phyloP scores from a whole-genome alignment of 192 early-diverging fungal species.

The Thamnidium elegans region DNA sequence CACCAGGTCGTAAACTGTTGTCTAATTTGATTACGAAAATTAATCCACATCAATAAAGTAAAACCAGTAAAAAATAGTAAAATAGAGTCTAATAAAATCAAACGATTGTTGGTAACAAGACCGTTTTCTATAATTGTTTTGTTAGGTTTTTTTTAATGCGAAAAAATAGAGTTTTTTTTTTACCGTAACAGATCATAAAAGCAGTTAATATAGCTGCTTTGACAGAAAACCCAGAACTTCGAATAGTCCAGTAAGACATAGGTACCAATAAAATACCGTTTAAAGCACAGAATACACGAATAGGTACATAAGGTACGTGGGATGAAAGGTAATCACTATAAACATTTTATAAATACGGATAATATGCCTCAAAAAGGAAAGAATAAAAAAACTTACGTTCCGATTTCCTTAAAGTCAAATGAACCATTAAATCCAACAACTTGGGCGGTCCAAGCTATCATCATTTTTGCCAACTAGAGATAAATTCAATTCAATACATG shows the following conservation, averaged over 20 bases:
- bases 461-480: slow-evolving; percentile 38
- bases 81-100: slow-evolving; percentile 89
- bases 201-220: slow-evolving; percentile 73
- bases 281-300: slow-evolving; percentile 76
- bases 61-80: slow-evolving; percentile 83
- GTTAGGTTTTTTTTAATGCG: background rate
- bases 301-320: slow-evolving; percentile 84
- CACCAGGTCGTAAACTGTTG: slow-evolving; percentile 70
- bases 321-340: slow-evolving; percentile 81
- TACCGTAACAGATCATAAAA: slow-evolving; percentile 78
- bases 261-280: slow-evolving; percentile 81
- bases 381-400: slow-evolving; percentile 54
- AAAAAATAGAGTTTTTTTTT: background rate
- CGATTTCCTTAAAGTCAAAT: slow-evolving; percentile 93
- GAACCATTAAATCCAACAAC: slow-evolving; percentile 85
- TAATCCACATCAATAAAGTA: slow-evolving; percentile 81
- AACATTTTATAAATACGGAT: background rate
- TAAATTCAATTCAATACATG: background rate
- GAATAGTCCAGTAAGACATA: slow-evolving; percentile 77
- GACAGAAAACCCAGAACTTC: slow-evolving; percentile 72
- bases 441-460: slow-evolving; percentile 56
- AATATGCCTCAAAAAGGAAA: background rate
- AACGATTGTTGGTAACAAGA: slow-evolving; percentile 81
- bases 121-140: slow-evolving; percentile 67
- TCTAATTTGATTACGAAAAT: slow-evolving; percentile 67